Conservation (phyloP, 495 filamentous ascomycete genomes). For the Massariosphaeria phaeospora region DNA sequence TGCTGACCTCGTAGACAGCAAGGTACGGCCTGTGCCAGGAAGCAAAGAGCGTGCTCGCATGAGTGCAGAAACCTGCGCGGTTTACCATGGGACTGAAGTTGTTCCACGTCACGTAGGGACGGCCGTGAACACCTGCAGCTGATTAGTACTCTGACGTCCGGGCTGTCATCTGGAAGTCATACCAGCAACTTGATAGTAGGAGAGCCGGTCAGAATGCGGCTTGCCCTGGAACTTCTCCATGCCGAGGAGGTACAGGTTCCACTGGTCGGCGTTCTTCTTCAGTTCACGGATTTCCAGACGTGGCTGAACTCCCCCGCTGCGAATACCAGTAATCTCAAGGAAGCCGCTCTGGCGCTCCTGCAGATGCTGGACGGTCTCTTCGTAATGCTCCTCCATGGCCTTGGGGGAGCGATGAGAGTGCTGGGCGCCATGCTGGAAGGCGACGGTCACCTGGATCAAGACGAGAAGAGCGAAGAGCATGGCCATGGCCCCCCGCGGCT, state of each 20-base stretch:
- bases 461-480: conserved; percentile 20
- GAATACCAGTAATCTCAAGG: conserved; percentile 29
- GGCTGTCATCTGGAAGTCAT: conserved; percentile 11
- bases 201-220: conserved; percentile 48
- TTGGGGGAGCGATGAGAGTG: conserved; percentile 9
- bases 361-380: conserved; percentile 6
- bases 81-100: conserved; percentile 45
- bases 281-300: conserved; percentile 53
- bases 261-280: conserved; percentile 52
- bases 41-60: conserved; percentile 59
- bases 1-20: conserved; percentile 57
- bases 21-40: conserved; percentile 71
- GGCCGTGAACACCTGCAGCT: conserved; percentile 57
- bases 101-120: conserved; percentile 55
- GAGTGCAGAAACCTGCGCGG: conserved; percentile 58
- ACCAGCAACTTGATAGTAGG: conserved; percentile 60
- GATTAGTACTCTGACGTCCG: not conserved
- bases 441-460: conserved; percentile 15
- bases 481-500: conserved; percentile 10
- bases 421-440: conserved; percentile 6
- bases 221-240: conserved; percentile 52
- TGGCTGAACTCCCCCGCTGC: conserved; percentile 24
- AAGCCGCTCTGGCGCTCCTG: conserved; percentile 18
- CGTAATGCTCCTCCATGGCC: conserved; percentile 14
- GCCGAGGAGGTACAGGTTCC: conserved; percentile 56